Base-by-base conservation (phyloP, 176 grass and related monocot species). In the Chloris gayana region DNA sequence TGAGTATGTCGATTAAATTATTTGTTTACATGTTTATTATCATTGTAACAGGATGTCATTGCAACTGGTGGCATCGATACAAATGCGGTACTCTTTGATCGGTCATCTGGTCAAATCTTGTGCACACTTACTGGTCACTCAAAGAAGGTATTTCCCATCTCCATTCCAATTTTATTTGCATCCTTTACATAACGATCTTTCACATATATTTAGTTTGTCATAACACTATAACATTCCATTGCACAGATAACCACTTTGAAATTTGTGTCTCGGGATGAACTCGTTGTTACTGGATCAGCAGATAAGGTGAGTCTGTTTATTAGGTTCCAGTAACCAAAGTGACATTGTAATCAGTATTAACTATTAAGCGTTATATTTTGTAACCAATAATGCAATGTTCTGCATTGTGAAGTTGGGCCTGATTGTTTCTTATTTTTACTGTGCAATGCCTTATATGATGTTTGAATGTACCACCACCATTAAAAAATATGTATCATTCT, bases 11-110 rank as follows among this genome's bases (percentile, higher is more conserved):
- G 75, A 80, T 86, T 76, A 64, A 50, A 56, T 47, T 76, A 54
- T 83, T 58, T 13, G 66, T 67, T 82, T 82, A 45, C 39, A 61
- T 51, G 37, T 72, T 86, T 78, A 46, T 58, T 85, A 62, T 63
- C 50, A 70, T 71, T 66, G 49, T 68, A 50, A 82, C 88, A 99
- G 97, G 97, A 99, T 76, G 82, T 93, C 73, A 79, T 99, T 78
- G 97, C 93, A 86, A 99, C 92, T 32, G 97, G 93, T 4, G 97
- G 97, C 72, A 83, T 90, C 17, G 97, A 99, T 86, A 89, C 97
- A 51, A 99, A 95, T 87, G 97, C 93, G 9, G 97, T 99, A 77
- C 72, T 99, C 69, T 99, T 99, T 81, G 83, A 93, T 82, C 91
- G 97, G 59, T 22, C 80, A 71, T 95, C 97, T 39, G 97, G 97